Evolutionary conservation across 495 filamentous ascomycete species (phyloP).

Genomic region (Cercophora sp.): DNA sequence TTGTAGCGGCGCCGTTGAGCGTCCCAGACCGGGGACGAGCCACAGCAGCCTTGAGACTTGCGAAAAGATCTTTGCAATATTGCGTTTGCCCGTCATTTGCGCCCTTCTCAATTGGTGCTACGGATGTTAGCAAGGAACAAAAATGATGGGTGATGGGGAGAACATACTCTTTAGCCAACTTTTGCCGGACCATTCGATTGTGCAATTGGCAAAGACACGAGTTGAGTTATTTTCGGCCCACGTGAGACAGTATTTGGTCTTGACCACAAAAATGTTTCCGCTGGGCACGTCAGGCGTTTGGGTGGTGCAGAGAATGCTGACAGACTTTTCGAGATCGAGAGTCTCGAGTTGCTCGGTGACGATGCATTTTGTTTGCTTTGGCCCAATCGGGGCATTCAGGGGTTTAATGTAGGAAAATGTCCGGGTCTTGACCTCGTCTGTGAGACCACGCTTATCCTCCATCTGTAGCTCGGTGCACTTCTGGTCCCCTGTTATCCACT

Average conservation of each 20-base stretch:
- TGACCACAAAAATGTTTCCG: conserved; percentile 84
- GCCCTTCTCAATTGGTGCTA: conserved; percentile 85
- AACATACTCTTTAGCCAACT: conserved; percentile 90
- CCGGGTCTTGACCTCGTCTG: conserved; percentile 65
- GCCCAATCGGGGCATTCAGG: conserved; percentile 75
- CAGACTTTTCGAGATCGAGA: conserved; percentile 81
- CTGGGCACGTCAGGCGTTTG: conserved; percentile 95
- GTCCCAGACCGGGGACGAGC: conserved; percentile 52
- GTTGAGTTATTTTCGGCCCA: conserved; percentile 87
- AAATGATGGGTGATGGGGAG: not conserved
- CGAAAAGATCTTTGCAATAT: conserved; percentile 73
- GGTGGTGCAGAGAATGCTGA: conserved; percentile 72
- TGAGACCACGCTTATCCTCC: conserved; percentile 75
- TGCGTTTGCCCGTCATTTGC: conserved; percentile 83
- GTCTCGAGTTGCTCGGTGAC: conserved; percentile 76
- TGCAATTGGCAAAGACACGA: conserved; percentile 76
- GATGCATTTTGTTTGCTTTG: conserved; percentile 93
- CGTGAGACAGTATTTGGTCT: conserved; percentile 89
- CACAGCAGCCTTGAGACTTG: conserved; percentile 68
- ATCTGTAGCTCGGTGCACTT: conserved; percentile 83
- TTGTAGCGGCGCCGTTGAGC: conserved; percentile 32
- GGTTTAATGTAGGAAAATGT: conserved; percentile 91
- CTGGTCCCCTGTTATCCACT: conserved; percentile 80
- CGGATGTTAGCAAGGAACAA: conserved; percentile 7
- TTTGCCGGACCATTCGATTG: conserved; percentile 95